These are phyloP conservation scores for Capsicum rhomboideum DNA, from an alignment of 257 asterid genomes.

Conservation along the genomic window DNA sequence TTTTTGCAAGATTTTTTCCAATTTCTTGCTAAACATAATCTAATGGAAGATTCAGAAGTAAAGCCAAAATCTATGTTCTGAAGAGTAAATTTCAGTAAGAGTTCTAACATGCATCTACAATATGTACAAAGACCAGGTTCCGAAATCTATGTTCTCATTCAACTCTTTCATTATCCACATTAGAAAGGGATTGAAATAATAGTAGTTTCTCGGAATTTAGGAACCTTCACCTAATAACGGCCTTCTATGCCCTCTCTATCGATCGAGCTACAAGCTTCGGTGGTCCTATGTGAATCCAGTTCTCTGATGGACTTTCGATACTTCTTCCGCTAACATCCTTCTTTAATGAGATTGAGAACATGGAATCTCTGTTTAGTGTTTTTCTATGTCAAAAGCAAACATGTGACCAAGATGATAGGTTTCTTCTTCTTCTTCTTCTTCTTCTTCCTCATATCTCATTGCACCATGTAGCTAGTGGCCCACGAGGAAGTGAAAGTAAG, in stretches of 20 bases:
- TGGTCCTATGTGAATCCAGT: neutral
- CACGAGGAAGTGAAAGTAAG: neutral
- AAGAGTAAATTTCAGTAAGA: no score
- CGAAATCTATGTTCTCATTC: neutral
- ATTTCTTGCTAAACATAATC: neutral
- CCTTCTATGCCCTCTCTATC: neutral
- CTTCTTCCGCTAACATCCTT: neutral
- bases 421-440: no score
- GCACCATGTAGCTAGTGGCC: neutral
- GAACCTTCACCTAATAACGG: neutral
- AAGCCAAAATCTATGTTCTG: neutral
- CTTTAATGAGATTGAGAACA: neutral
- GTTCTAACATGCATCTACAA: neutral
- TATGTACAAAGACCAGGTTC: neutral
- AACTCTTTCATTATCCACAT: neutral
- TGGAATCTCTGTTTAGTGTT: neutral
- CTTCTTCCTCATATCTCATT: no score
- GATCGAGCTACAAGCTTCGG: neutral
- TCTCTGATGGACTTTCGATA: neutral
- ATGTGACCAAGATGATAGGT: no score
- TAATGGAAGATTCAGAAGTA: neutral
- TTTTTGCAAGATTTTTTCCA: neutral
- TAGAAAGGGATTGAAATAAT: neutral
- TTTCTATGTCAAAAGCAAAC: neutral
- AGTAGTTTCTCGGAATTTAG: neutral